Evolutionary conservation across 208 protist species (phyloP), one percentile per base, ranked within the genome.

Genomic region (Balamuthia mandrillaris): DNA sequence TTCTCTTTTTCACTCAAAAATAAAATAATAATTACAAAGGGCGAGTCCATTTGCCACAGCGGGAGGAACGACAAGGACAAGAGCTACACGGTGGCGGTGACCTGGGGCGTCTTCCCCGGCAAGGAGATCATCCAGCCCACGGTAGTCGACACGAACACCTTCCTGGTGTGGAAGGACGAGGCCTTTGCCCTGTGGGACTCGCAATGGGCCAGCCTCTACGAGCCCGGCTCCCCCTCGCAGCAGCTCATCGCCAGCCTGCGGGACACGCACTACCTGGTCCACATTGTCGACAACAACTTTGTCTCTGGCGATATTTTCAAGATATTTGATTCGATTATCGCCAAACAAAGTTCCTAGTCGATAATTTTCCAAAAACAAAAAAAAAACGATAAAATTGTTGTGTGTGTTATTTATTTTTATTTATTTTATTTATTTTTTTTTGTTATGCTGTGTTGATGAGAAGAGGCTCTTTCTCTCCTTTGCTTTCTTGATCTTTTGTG

Each of bases 61-160:
- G 70, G 61, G 35, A 84, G 85, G 5, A 86, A 54, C 49, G 18
- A 54, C 49, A 54, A 14, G 16, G 49, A 54, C 49, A n/a, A n/a
- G n/a, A n/a, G n/a, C n/a, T n/a, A n/a, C 61, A 70, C 61, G 7
- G 61, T 39, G 24, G 93, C 93, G 0, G 91, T 95, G 18, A 95
- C 93, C 3, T 95, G 94, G 94, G 94, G 94, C 41, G 92, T 95
- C 10, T 95, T 95, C 88, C 92, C 93, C 4, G 87, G 89, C 10
- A 92, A 83, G 29, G 93, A 96, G 82, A 86, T 95, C n/a, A 66
- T 94, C 7, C 93, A 95, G 86, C 92, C 94, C 60, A 96, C 94
- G 0, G 92, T 96, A 27, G 92, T 95, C 0, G 94, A 96, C 58
- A 29, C 85, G 21, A 35, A 81, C 10, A 70, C 68, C 18, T 94